Percentiles rank a stretch among this genome's conserved stretches.
Evolutionary conservation across 257 asterid genomes (phyloP).

Genomic region (Nicotiana knightiana): DNA sequence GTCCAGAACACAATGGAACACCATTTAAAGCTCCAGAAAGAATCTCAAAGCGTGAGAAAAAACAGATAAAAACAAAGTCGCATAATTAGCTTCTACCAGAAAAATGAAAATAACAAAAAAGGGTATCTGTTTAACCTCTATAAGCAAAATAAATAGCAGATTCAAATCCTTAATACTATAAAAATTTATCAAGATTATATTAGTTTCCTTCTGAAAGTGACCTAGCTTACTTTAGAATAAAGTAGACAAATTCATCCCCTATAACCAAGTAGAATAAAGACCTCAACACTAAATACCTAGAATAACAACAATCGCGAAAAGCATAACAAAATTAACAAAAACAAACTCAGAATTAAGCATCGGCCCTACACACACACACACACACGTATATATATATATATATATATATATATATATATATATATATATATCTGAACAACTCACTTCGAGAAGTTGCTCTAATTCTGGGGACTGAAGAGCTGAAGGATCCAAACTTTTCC

Average conservation of each 20-base stretch:
- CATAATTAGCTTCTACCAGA: not conserved
- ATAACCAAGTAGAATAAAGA: not conserved
- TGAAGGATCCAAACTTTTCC: conserved; percentile 28
- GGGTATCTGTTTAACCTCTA: no score
- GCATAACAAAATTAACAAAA: not conserved
- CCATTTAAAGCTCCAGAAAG: not conserved
- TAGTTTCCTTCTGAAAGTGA: not conserved
- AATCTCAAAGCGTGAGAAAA: not conserved
- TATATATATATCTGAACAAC: not conserved
- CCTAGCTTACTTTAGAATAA: not conserved
- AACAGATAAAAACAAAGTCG: not conserved
- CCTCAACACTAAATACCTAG: not conserved
- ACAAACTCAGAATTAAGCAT: not conserved
- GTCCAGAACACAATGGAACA: not conserved
- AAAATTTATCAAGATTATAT: no score
- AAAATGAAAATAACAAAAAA: no score
- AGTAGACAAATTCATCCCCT: not conserved
- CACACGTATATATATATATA: no score
- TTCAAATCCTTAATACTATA: not conserved
- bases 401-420: no score
- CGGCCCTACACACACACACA: not conserved
- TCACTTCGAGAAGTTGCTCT: conserved; percentile 44
- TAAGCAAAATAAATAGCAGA: no score
- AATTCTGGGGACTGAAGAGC: conserved; percentile 39
- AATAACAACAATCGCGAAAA: not conserved